phyloP scores from a whole-genome alignment of 2,329 filamentous ascomycete species.

The Aspergillus texensis region DNA sequence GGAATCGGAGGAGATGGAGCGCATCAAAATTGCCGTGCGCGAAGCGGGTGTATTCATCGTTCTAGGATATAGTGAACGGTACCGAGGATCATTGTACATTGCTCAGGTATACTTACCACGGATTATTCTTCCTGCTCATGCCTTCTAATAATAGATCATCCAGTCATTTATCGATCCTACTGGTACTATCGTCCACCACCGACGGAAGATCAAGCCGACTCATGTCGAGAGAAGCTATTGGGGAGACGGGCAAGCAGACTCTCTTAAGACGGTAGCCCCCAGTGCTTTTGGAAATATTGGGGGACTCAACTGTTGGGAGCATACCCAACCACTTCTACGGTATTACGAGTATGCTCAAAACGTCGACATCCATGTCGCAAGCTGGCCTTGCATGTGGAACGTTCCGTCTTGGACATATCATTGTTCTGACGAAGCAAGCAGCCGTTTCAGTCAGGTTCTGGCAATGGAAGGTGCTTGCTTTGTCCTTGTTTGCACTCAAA shows the following conservation, averaged over 20 bases:
- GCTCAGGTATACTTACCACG: constrained; percentile 32
- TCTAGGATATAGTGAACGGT: constrained; percentile 46
- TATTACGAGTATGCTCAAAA: constrained; percentile 47
- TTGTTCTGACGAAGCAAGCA: neutral
- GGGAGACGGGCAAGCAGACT: constrained; percentile 42
- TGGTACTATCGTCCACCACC: constrained; percentile 42
- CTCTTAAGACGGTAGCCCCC: constrained; percentile 43
- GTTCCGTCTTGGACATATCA: constrained; percentile 9
- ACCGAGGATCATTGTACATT: constrained; percentile 45
- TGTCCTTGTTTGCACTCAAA: constrained; percentile 7
- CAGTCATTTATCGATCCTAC: constrained; percentile 44
- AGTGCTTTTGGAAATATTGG: constrained; percentile 36
- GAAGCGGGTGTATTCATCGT: constrained; percentile 42
- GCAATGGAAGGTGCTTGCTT: constrained; percentile 5
- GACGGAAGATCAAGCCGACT: constrained; percentile 56
- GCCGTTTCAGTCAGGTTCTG: neutral
- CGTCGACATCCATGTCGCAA: constrained; percentile 49
- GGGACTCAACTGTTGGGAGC: constrained; percentile 51
- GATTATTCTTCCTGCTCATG: neutral
- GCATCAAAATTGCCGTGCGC: constrained; percentile 36
- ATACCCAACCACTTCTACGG: constrained; percentile 51
- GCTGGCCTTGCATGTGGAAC: constrained; percentile 41
- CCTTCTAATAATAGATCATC: neutral
- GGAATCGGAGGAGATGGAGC: constrained; percentile 36
- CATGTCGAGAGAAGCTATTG: constrained; percentile 53